A percentile compares a stretch with the other conserved stretches of the same genome.
Conservation (phyloP, 768 basidiomycete species). For the Kwoniella dejecticola region DNA sequence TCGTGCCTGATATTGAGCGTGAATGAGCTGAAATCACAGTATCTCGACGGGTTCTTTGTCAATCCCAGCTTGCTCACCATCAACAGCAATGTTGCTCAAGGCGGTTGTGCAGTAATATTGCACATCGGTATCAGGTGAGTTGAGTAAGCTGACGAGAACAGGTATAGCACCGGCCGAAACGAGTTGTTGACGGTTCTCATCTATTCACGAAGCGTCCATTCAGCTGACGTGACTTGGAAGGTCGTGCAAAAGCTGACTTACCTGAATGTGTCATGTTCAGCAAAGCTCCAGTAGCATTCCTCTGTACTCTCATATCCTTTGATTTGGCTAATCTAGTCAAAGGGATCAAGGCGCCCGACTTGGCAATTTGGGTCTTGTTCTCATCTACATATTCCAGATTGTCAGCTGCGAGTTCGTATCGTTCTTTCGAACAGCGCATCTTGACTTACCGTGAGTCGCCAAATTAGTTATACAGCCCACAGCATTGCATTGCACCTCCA, state of each 20-base stretch:
- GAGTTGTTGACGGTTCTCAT: conserved; percentile 97
- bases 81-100: conserved; percentile 96
- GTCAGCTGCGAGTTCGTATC: conserved; percentile 2
- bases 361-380: conserved; percentile 99
- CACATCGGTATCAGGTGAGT: conserved; percentile 97
- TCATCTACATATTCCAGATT: conserved; percentile 65
- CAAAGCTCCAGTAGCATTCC: conserved; percentile 96
- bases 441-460: conserved; percentile 83
- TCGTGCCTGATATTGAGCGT: conserved; percentile 61
- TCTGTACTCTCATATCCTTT: conserved; percentile 98
- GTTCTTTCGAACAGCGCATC: background rate
- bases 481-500: conserved; percentile 99
- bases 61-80: conserved; percentile 64
- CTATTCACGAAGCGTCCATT: conserved; percentile 58
- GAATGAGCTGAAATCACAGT: no score
- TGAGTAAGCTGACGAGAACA: conserved; percentile 88
- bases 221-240: no score
- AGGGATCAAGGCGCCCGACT: conserved; percentile 97
- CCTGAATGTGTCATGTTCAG: conserved; percentile 99
- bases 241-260: conserved; percentile 56
- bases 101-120: conserved; percentile 99
- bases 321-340: conserved; percentile 92
- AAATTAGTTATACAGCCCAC: conserved; percentile 99
- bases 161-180: conserved; percentile 98
- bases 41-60: no score